Conservation (phyloP, 23 red algal species). For the Gracilariopsis chorda region DNA sequence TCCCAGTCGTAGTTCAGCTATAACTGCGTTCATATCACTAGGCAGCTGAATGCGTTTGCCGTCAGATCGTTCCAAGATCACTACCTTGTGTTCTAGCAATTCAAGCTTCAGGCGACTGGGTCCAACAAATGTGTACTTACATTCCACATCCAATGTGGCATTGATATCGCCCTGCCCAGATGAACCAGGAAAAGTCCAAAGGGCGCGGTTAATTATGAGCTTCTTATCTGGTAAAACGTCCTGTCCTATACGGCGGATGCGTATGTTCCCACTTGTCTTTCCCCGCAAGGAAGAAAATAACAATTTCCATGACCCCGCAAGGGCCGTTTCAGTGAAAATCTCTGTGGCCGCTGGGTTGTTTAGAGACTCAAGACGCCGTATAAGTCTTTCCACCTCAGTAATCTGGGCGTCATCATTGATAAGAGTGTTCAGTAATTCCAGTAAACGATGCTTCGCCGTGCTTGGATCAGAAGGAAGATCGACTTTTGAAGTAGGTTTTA, state of each 20-base stretch:
- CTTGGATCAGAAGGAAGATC: not conserved
- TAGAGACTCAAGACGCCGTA: constrained; percentile 18
- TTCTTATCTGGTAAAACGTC: not conserved
- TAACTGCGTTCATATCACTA: not conserved
- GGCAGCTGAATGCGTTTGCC: not conserved
- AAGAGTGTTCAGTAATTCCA: not conserved
- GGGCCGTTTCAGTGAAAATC: constrained; percentile 42
- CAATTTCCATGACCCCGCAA: constrained; percentile 35
- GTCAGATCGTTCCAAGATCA: not conserved
- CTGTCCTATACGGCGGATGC: constrained; percentile 42
- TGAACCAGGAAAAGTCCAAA: constrained; percentile 25
- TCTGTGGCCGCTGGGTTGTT: not conserved
- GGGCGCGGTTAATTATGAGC: not conserved
- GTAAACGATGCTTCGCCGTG: not conserved
- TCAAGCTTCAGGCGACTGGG: not conserved
- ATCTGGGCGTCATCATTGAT: not conserved
- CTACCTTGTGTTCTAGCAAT: not conserved
- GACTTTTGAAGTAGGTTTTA: not conserved
- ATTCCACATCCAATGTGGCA: not conserved
- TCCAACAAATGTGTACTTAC: not conserved
- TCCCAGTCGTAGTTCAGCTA: constrained; percentile 1
- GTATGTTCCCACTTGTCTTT: not conserved
- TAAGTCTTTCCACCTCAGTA: not conserved
- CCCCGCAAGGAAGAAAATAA: constrained; percentile 24
- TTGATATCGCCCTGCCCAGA: not conserved